phyloP scores from a whole-genome alignment of 1,284 basidiomycete genomes.

The Hymenochaete sp. region DNA sequence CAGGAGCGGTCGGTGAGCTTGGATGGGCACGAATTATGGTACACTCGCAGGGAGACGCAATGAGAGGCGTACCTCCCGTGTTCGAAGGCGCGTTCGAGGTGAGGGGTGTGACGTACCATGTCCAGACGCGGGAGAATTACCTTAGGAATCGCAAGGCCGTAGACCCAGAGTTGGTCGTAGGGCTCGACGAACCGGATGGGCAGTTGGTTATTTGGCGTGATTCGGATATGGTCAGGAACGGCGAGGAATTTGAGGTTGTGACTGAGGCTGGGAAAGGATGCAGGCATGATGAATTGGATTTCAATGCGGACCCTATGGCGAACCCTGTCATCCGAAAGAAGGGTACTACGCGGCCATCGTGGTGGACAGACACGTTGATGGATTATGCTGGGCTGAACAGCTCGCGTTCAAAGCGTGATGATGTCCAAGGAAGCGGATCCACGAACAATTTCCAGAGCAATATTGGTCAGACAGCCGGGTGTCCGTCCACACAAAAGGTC shows the following conservation, averaged over 20 bases:
- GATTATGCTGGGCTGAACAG: conserved; percentile 22
- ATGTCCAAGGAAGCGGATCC: conserved; percentile 45
- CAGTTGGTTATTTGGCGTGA: conserved; percentile 66
- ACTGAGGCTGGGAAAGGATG: conserved; percentile 38
- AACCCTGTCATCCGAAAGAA: conserved; percentile 47
- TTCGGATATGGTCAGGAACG: conserved; percentile 48
- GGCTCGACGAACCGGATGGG: conserved; percentile 34
- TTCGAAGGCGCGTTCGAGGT: conserved; percentile 75
- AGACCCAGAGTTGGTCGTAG: conserved; percentile 40
- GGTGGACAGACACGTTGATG: conserved; percentile 34
- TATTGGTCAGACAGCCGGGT: conserved; percentile 66
- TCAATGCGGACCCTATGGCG: conserved; percentile 50
- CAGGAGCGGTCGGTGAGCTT: conserved; percentile 31
- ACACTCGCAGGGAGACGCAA: conserved; percentile 52
- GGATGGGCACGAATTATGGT: conserved; percentile 70
- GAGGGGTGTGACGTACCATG: conserved; percentile 62
- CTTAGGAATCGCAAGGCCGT: conserved; percentile 46
- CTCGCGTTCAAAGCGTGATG: conserved; percentile 39
- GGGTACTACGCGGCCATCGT: conserved; percentile 26
- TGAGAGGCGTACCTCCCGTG: conserved; percentile 38
- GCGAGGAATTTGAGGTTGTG: conserved; percentile 30
- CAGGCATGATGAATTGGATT: conserved; percentile 59
- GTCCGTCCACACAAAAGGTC: conserved; percentile 66
- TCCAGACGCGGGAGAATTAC: conserved; percentile 69
- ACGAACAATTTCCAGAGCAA: conserved; percentile 53